phyloP scores from a whole-genome alignment of 2,329 filamentous ascomycete genomes.

The Sclerotinia nivalis region DNA sequence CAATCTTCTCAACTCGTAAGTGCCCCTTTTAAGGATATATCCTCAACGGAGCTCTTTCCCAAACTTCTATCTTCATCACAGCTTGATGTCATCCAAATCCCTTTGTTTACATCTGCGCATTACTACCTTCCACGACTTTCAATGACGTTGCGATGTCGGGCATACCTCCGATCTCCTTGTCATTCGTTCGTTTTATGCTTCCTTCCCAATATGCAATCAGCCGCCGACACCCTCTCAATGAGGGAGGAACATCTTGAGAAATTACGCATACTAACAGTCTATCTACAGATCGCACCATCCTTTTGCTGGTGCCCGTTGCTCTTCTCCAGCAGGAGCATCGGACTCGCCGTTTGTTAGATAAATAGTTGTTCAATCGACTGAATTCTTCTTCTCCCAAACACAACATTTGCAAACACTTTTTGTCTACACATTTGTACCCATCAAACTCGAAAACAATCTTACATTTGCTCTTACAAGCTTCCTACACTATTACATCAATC shows the following conservation, averaged over 20 bases:
- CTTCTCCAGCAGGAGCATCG: conserved; percentile 82
- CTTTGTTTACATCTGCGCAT: conserved; percentile 6
- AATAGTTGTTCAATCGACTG: conserved; percentile 38
- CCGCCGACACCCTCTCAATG: background rate
- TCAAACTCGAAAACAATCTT: conserved; percentile 33
- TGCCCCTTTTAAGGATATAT: conserved; percentile 29
- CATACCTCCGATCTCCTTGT: background rate
- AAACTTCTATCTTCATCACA: too few species aligned
- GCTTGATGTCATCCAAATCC: background rate
- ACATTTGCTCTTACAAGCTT: conserved; percentile 23
- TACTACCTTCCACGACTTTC: background rate
- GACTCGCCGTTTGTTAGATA: conserved; percentile 62
- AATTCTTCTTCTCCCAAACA: conserved; percentile 22
- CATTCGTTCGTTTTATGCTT: background rate
- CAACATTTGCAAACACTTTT: conserved; percentile 22
- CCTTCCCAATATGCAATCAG: conserved; percentile 14
- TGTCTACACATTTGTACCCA: conserved; percentile 19
- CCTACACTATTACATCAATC: conserved; percentile 24
- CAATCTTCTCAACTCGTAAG: conserved; percentile 96
- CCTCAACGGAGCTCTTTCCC: background rate
- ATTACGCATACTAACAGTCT: conserved; percentile 10
- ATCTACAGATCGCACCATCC: conserved; percentile 78
- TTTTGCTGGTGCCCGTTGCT: conserved; percentile 95
- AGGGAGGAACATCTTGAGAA: conserved; percentile 1
- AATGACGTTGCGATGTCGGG: background rate